phyloP scores from a whole-genome alignment of 305 asterid species.

The Withania somnifera region DNA sequence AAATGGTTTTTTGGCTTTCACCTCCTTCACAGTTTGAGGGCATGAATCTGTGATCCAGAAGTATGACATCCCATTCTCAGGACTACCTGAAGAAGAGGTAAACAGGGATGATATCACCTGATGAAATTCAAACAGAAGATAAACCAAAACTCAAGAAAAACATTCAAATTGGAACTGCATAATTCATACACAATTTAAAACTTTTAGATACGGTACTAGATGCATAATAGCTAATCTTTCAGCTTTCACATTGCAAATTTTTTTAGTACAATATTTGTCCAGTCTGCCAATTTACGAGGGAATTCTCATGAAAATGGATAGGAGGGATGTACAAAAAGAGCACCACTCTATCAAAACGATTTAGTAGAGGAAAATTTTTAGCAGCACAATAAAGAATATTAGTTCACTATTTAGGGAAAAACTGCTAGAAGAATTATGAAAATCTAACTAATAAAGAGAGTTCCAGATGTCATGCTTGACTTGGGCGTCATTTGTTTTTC shows the following conservation, averaged over 20 bases:
- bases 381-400: not conserved
- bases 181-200: not conserved
- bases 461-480: not conserved
- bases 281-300: not conserved
- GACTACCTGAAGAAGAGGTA: conserved; percentile 36
- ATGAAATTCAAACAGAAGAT: not conserved
- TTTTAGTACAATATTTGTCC: not conserved
- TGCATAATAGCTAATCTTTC: not conserved
- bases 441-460: not conserved
- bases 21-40: conserved; percentile 76
- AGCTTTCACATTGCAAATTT: not conserved
- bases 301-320: not conserved
- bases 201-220: not conserved
- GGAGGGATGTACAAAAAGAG: not conserved
- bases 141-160: not conserved
- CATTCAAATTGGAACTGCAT: not conserved
- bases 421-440: not conserved
- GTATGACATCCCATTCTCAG: conserved; percentile 66
- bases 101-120: not conserved
- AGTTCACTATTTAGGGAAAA: not conserved
- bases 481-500: not conserved
- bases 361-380: not conserved
- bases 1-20: conserved; percentile 61
- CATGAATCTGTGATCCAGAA: conserved; percentile 98
- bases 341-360: not conserved